Conservation (phyloP, 1,284 basidiomycete species). For the Puccinia hordei region DNA sequence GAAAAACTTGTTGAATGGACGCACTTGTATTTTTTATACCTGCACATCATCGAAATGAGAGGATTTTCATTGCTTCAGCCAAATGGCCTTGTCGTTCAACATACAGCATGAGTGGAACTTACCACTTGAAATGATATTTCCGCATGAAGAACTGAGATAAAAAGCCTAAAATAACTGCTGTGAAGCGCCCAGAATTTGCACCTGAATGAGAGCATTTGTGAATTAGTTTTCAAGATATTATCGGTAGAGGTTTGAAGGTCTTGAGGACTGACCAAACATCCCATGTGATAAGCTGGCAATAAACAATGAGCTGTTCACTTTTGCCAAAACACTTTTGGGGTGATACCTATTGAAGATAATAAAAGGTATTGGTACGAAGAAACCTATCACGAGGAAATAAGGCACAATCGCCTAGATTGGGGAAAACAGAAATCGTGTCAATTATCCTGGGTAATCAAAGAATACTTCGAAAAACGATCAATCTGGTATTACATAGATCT, state of each 20-base stretch:
- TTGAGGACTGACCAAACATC: slow-evolving; percentile 2
- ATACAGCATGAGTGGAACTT: background rate
- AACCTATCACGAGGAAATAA: slow-evolving; percentile 11
- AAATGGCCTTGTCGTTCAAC: background rate
- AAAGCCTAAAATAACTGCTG: slow-evolving; percentile 32
- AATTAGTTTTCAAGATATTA: background rate
- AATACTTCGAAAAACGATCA: background rate
- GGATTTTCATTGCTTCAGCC: background rate
- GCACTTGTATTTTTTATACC: slow-evolving; percentile 46
- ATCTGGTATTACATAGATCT: slow-evolving; percentile 31
- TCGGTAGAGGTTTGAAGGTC: background rate
- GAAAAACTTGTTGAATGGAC: background rate
- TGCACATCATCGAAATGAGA: background rate
- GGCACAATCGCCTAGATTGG: slow-evolving; percentile 10
- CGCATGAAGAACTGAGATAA: slow-evolving; percentile 39
- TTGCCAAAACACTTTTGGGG: background rate
- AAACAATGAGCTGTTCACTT: slow-evolving; percentile 24
- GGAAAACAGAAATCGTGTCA: background rate
- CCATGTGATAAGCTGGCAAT: slow-evolving; percentile 4
- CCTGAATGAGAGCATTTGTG: slow-evolving; percentile 1
- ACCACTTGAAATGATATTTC: slow-evolving; percentile 42
- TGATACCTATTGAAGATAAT: slow-evolving; percentile 7
- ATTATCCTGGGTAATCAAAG: background rate
- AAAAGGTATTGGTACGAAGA: slow-evolving; percentile 35
- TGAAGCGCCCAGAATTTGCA: slow-evolving; percentile 40